Evolutionary conservation across 2,329 filamentous ascomycete genomes (phyloP).

Genomic region (Beauveria pseudobassiana): DNA sequence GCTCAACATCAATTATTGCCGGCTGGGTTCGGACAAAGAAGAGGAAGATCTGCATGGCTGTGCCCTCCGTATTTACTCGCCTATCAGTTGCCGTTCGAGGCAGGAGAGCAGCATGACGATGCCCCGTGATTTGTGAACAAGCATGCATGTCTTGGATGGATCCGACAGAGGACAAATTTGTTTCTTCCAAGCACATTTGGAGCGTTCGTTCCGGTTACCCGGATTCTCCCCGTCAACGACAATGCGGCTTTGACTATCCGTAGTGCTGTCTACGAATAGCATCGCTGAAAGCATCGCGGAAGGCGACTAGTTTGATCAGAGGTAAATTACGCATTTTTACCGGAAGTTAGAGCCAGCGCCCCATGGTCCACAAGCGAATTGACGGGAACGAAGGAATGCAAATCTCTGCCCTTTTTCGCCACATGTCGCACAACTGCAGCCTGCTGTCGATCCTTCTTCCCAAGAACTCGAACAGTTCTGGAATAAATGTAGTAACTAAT

Average conservation of each 20-base stretch:
- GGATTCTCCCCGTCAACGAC: background rate
- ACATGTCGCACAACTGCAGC: background rate
- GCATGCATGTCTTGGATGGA: background rate
- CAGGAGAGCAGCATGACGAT: background rate
- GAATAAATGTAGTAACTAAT: background rate
- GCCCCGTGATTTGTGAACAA: background rate
- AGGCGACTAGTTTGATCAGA: background rate
- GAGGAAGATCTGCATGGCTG: background rate
- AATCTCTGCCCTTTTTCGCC: background rate
- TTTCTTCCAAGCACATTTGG: background rate
- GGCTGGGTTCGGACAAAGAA: background rate
- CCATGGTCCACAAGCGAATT: too few relatives aligned
- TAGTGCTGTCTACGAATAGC: background rate
- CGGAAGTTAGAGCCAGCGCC: background rate
- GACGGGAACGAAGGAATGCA: background rate
- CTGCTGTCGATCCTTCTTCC: background rate
- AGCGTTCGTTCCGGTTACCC: background rate
- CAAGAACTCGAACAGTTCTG: conserved; percentile 1
- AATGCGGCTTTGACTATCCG: background rate
- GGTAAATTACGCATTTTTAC: background rate
- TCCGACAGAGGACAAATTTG: background rate
- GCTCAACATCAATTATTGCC: background rate
- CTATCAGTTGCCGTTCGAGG: conserved; percentile 1
- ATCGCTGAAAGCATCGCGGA: background rate
- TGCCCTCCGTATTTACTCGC: background rate